Base-by-base conservation (phyloP, 306 rosid genomes). In the Vicia faba region DNA sequence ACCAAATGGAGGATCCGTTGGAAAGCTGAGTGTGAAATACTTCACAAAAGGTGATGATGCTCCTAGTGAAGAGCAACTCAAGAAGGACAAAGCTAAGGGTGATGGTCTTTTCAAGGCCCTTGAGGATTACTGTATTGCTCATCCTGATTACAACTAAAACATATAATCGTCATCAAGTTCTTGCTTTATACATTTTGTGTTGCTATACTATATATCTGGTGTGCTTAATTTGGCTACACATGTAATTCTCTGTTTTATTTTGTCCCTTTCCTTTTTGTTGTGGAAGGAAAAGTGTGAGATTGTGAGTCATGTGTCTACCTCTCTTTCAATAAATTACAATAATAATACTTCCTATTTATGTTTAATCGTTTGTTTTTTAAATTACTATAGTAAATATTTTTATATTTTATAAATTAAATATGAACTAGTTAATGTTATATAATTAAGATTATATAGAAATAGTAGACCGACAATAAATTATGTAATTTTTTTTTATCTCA, bases 31-130 rank as follows among this genome's bases (percentile, higher is more conserved):
- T 72, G 79, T 0, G 8, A 31, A 31, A 31, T 31, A 31, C 7
- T 31, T 5, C 2, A 31, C 36, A 7, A 31, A 31, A 31, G 36
- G 36, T 31, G 36, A 31, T 31, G 36, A 7, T 31, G 7, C 7
- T 31, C 36, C 36, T 31, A 31, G 36, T 31, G 36, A 31, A 31
- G 36, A 31, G 8, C 8, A 31, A 31, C 7, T 31, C 64, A 64
- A 59, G 20, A 8, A 0, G 11, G 84, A 75, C 4, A 80, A 75
- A 25, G 80, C 51, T 11, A 80, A 53, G 68, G 80, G 78, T 0
- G 80, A 80, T 18, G 62, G 59, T 19, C 78, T 80, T 40, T 80
- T 80, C 72, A 80, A 75, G 72, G 84, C 78, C 8, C 38, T 80
- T 45, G 84, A 80, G 60, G 75, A 72, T 12, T 80, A 75, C 4